Evolutionary conservation across 2,329 filamentous ascomycete species (phyloP), one percentile per base, ranked within the genome.

Genomic region (Apiospora hydei): DNA sequence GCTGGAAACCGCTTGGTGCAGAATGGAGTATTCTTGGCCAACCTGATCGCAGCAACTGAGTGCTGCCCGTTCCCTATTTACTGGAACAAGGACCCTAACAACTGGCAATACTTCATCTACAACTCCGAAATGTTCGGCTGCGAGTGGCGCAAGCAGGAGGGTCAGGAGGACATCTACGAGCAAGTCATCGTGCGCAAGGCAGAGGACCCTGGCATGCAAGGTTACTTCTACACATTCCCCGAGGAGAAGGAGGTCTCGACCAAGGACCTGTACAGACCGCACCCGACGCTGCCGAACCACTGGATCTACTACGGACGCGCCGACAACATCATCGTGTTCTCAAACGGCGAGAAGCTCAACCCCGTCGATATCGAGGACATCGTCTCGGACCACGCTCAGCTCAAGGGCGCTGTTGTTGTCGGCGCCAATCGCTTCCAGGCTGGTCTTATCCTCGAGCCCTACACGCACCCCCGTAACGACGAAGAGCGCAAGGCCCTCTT

Each of bases 281-380:
- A 86, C 69, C 84, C 84, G 0, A 81, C 80, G 0, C 69, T 81
- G 8, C 79, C 80, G 0, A 75, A 84, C 61, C 77, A 82, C 73
- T 86, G 83, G 83, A 75, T 78, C 11, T 82, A 83, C 44, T 75
- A 78, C 30, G 82, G 83, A 1, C 78, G 83, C 1, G 77, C 78
- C 0, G 86, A 88, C 71, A 84, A 86, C 73, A 79, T 88, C 61
- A 84, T 88, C 24, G 85, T 88, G 18, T 83, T 88, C 49, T 84
- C 82, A 2, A 87, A 84, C 66, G 86, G 86, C 41, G 85, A 87
- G 78, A 88, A 88, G 76, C 75, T 88, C 7, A 88, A 88, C 73
- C 85, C 85, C 0, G 77, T 84, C 4, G 81, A 79, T 3, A 84
- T 87, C 47, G 86, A 88, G 73, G 74, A 78, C 0, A 80, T 79